phyloP scores from a whole-genome alignment of 2,329 filamentous ascomycete species.

The Epichloe glyceriae region DNA sequence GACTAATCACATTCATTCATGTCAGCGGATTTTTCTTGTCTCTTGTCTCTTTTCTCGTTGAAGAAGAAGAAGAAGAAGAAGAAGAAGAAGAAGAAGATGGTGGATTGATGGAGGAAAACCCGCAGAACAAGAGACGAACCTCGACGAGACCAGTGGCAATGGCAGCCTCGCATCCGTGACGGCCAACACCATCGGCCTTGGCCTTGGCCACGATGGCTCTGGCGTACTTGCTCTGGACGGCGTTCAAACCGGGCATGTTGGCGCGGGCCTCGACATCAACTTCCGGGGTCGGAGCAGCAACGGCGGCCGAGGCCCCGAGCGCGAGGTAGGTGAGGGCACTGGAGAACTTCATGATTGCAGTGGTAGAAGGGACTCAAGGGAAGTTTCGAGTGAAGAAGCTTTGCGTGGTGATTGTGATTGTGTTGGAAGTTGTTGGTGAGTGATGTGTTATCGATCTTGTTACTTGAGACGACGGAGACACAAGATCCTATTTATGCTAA shows the following conservation, averaged over 20 bases:
- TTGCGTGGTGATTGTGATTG: background rate
- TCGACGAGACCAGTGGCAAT: conserved; percentile 12
- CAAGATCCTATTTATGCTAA: background rate
- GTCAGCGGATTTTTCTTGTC: background rate
- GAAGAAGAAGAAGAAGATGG: too few species aligned
- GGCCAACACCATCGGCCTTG: conserved; percentile 8
- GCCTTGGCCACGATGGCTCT: conserved; percentile 10
- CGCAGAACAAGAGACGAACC: conserved; percentile 4
- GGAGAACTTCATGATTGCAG: conserved; percentile 6
- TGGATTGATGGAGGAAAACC: background rate
- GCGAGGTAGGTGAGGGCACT: background rate
- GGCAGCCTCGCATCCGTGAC: conserved; percentile 11
- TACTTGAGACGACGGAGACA: too few species aligned
- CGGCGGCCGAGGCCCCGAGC: background rate
- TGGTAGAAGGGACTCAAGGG: background rate
- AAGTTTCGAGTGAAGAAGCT: background rate
- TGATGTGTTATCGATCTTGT: too few species aligned
- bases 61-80: background rate
- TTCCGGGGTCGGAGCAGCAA: background rate
- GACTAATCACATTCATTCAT: conserved; percentile 5
- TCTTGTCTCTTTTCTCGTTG: background rate
- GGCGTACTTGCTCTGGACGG: conserved; percentile 9
- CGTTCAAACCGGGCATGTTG: conserved; percentile 11
- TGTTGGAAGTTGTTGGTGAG: background rate
- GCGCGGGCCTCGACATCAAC: conserved; percentile 3